Evolutionary conservation across 169 alveolate genomes (phyloP), one percentile per base, ranked within the genome.

Genomic region (Sarcocystis neurona): DNA sequence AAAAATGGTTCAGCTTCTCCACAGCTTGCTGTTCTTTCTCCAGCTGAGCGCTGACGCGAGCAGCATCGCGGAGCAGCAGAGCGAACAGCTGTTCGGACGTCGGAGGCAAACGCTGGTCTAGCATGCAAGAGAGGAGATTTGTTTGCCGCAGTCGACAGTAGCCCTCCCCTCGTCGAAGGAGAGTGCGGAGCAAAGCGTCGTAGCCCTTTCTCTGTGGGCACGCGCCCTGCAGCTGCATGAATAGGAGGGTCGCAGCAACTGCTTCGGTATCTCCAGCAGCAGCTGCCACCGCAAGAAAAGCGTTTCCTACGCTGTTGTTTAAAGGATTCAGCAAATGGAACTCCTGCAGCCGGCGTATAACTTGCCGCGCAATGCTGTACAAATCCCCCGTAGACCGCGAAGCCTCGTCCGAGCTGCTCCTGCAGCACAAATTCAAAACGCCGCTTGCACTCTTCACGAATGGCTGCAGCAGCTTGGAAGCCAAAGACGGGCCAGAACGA

Each of bases 361-460:
- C 82, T 72, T 39, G 32, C 4, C 47, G 41, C 23, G 82, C 82
- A 37, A 43, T 18, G 56, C n/a, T n/a, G n/a, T 47, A 39, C 39
- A 72, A 72, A 37, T 72, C 82, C 53, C 82, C 58, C 15, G 32
- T 0, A 32, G 47, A 6, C n/a, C 43, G 58, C 56, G 82, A n/a
- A n/a, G n/a, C n/a, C n/a, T n/a, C n/a, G n/a, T n/a, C n/a, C n/a
- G n/a, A n/a, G n/a, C n/a, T n/a, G n/a, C n/a, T n/a, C n/a, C n/a
- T n/a, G n/a, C n/a, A n/a, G n/a, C n/a, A 48, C 53, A 72, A 27
- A 18, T 72, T 72, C 43, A 72, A 23, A 6, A 72, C 82, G 39
- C 82, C 82, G 18, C 82, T 72, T 32, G 82, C 82, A 43, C 82
- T 72, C 58, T 72, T 39, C 56, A 72, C 8, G 56, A 72, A 72